phyloP scores from a whole-genome alignment of 2,329 filamentous ascomycete species.

The Penicillium sp. region DNA sequence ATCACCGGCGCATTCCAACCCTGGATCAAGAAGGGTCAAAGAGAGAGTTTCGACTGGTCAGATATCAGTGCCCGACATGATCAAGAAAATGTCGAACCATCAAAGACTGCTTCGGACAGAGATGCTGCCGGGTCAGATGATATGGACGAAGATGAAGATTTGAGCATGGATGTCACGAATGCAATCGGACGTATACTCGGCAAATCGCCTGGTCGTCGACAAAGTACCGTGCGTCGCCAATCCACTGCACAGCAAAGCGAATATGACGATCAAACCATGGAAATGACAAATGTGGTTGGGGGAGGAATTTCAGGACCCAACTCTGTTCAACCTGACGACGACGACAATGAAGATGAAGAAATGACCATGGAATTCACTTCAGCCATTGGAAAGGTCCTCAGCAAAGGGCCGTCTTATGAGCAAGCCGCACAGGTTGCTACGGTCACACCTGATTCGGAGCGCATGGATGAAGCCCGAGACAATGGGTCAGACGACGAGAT shows the following conservation, averaged over 20 bases:
- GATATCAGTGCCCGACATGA: conserved; percentile 48
- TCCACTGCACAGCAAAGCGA: conserved; percentile 49
- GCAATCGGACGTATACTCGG: conserved; percentile 78
- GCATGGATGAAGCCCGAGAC: conserved; percentile 30
- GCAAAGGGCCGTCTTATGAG: conserved; percentile 27
- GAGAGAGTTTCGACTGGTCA: conserved; percentile 47
- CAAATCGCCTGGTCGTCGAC: conserved; percentile 37
- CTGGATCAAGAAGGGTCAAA: conserved; percentile 51
- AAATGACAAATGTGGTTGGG: conserved; percentile 50
- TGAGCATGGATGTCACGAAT: conserved; percentile 93
- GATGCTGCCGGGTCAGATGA: conserved; percentile 39
- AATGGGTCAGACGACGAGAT: conserved; percentile 32
- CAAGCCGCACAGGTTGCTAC: conserved; percentile 11
- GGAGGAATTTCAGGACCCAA: conserved; percentile 41
- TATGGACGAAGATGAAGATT: conserved; percentile 64
- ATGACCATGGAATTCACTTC: conserved; percentile 55
- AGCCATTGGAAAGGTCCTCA: conserved; percentile 48
- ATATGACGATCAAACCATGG: conserved; percentile 53
- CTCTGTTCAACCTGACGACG: conserved; percentile 34
- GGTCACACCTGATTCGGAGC: conserved; percentile 22
- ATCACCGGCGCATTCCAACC: conserved; percentile 55
- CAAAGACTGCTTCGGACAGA: conserved; percentile 20
- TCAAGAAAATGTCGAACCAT: conserved; percentile 50
- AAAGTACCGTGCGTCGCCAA: conserved; percentile 49
- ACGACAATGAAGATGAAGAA: conserved; percentile 46